Base-by-base conservation (phyloP, 2,329 filamentous ascomycete species). In the Cylindrodendrum hubeiense region DNA sequence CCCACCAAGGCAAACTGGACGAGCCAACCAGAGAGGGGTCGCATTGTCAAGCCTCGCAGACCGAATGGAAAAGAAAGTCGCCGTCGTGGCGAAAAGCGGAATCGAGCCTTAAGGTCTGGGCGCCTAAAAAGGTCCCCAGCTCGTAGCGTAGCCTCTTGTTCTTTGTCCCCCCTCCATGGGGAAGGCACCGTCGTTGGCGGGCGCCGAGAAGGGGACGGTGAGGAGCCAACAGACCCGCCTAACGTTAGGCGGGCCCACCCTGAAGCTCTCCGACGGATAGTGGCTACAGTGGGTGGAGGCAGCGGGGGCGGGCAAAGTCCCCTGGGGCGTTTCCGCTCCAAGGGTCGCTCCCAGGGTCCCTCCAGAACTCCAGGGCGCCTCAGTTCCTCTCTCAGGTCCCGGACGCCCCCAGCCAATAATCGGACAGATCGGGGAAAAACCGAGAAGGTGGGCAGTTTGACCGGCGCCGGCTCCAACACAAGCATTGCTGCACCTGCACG, bases 331-430 rank as follows among this genome's bases (percentile, higher is more conserved):
- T 71, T 72, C 71, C 41, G 60, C 58, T 62, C 28, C 61, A 65
- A 72, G 70, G 71, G 70, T 74, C 71, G 68, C 60, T 66, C 65
- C 67, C 62, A 79, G 75, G 74, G 77, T 76, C 75, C 68, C 67
- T 68, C 66, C 69, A 68, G 66, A 70, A 69, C 70, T 71, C 60
- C 67, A 68, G 70, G 49, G 60, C n/a, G 53, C 59, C 49, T 51
- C 33, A 57, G 47, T 30, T n/a, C 52, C 52, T 47, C 52, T 47
- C 39, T 34, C 52, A 52, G 37, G 52, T 12, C 53, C 47, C 39
- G 41, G 46, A 41, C 17, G 10, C 13, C 19, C 33, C 12, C 62
- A 58, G 54, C 78, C 79, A 80, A 79, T 80, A 71, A 80, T 80
- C 77, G 77, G 74, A 34, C 49, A 73, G 77, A 79, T 79, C 75